Evolutionary conservation across 306 rosid species (phyloP).

Genomic region (Vigna radiata): DNA sequence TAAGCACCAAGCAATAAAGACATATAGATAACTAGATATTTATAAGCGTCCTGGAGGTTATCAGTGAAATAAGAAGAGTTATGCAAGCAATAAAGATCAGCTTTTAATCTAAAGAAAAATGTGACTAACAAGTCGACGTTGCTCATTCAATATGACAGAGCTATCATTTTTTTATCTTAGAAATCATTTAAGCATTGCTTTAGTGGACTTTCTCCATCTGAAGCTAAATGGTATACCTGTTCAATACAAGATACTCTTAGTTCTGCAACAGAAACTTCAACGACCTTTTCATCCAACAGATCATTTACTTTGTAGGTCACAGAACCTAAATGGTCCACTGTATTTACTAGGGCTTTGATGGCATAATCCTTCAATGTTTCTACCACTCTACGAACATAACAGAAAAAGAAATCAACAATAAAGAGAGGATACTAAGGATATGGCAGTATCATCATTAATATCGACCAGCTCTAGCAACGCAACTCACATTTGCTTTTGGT

Average conservation of each 20-base stretch:
- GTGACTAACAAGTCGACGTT: background rate
- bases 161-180: constrained; percentile 19
- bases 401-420: constrained; percentile 31
- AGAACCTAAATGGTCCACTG: constrained; percentile 98
- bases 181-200: constrained; percentile 6
- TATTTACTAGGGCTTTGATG: constrained; percentile 93
- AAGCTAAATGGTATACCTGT: constrained; percentile 64
- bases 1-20: background rate
- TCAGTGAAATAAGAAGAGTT: constrained; percentile 3
- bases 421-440: constrained; percentile 15
- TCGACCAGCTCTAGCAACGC: constrained; percentile 22
- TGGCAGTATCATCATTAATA: constrained; percentile 9
- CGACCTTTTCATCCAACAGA: constrained; percentile 93
- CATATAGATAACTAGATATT: constrained; percentile 5
- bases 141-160: constrained; percentile 17
- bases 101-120: constrained; percentile 16
- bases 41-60: constrained; percentile 1
- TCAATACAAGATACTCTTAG: constrained; percentile 89
- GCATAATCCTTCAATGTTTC: constrained; percentile 97
- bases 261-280: constrained; percentile 89
- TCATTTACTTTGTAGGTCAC: constrained; percentile 92
- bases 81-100: constrained; percentile 28
- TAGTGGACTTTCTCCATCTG: constrained; percentile 14
- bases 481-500: constrained; percentile 93
- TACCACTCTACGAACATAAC: constrained; percentile 67